Evolutionary conservation across 2,329 filamentous ascomycete genomes (phyloP), one percentile per base, ranked within the genome.

Genomic region (Claviceps quebecensis): DNA sequence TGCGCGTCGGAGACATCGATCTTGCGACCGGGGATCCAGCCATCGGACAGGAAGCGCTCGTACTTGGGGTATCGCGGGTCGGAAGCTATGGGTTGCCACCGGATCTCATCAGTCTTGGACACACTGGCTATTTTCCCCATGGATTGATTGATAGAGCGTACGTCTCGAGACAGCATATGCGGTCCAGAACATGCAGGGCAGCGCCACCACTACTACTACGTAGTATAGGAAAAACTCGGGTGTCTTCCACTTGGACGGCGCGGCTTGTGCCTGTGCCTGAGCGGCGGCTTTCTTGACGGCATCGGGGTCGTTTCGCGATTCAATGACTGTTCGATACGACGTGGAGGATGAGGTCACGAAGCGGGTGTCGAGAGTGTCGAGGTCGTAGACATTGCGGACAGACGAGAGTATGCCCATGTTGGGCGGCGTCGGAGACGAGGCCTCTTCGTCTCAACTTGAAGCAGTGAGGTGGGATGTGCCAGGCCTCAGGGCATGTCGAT

Each of bases 181-280:
- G n/a, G 84, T 75, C 73, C 88, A 95, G 69, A 95, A 88, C 90
- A 98, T 98, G 60, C 82, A 77, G 8, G 88, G 87, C 26, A 97
- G 74, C 51, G 73, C 74, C 5, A 78, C 63, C 34, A 75, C 55
- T 59, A 96, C 78, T 57, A 87, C 68, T 19, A 84, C 47, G 58
- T 83, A 85, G 71, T 98, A 97, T 50, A 89, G 59, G 64, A 80
- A 84, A 70, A 93, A 97, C 69, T 98, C 93, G 2, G 77, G 76
- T 0, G 89, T 94, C 23, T 76, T 80, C 91, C 91, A 98, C 81
- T 78, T 84, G 44, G 90, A 77, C 38, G 81, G 78, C 55, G 77
- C 73, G 51, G 66, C 75, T 61, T 65, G 64, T 43, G 61, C 64
- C 54, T 65, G 67, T 46, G 63, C 63, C 54, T 65, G 67, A 46